These are phyloP conservation scores for Areca catechu DNA, from an alignment of 176 grass and related monocot species.

Conservation along the genomic window DNA sequence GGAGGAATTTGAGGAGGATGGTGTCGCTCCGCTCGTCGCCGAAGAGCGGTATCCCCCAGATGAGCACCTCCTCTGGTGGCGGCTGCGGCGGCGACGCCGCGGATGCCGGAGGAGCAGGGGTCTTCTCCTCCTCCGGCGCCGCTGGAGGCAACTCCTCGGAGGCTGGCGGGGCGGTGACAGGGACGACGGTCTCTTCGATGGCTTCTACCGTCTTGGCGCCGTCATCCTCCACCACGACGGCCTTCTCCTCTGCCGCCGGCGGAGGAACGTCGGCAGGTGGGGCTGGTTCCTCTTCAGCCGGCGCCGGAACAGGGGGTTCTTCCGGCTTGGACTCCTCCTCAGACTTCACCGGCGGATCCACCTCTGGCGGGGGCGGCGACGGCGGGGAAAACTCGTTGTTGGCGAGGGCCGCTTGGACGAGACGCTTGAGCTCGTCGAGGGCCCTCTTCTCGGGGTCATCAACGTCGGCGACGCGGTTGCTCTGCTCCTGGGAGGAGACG, in stretches of 20 bases:
- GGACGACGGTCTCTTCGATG: conserved; percentile 6
- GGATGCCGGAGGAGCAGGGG: neutral
- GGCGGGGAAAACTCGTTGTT: conserved; percentile 40
- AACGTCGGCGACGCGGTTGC: conserved; percentile 42
- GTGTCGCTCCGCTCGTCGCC: conserved; percentile 8
- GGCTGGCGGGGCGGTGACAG: no score
- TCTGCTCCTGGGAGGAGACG: conserved; percentile 29
- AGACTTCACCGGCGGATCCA: neutral
- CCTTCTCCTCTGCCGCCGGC: no score
- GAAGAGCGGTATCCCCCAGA: conserved; percentile 5
- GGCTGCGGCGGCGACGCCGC: neutral
- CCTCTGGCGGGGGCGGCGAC: neutral
- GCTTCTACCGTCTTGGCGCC: conserved; percentile 10
- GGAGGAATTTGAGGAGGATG: conserved; percentile 11
- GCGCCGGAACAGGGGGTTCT: neutral
- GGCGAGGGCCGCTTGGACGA: conserved; percentile 43
- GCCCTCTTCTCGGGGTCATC: conserved; percentile 43
- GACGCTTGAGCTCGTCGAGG: conserved; percentile 53
- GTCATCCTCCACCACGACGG: neutral
- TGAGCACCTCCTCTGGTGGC: conserved; percentile 1
- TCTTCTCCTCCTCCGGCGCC: conserved; percentile 1
- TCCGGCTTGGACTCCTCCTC: conserved; percentile 9
- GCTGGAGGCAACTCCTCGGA: neutral
- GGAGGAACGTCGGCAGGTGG: no score
- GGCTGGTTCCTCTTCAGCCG: neutral